Evolutionary conservation across 2,329 filamentous ascomycete genomes (phyloP).

Genomic region (Penicillium sp.): DNA sequence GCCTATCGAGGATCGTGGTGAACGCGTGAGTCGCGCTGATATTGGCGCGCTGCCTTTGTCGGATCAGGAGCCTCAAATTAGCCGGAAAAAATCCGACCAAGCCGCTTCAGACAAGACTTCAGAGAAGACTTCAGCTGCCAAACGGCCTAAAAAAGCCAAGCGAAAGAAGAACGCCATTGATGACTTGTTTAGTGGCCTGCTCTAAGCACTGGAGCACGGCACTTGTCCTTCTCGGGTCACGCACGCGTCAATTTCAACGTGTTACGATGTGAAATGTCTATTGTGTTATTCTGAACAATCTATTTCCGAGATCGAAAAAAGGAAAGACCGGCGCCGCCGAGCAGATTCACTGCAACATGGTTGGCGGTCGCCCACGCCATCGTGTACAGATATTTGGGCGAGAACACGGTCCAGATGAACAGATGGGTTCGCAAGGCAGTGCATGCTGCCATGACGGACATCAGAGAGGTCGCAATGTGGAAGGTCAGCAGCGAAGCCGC

Average conservation of each 20-base stretch:
- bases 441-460: conserved; percentile 86
- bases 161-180: conserved; percentile 69
- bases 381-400: conserved; percentile 90
- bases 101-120: conserved; percentile 11
- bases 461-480: conserved; percentile 66
- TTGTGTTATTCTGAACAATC: neutral
- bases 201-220: conserved; percentile 26
- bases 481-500: conserved; percentile 67
- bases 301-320: conserved; percentile 11
- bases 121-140: conserved; percentile 2
- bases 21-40: conserved; percentile 24
- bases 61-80: neutral
- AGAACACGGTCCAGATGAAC: conserved; percentile 99
- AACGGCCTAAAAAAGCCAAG: conserved; percentile 41
- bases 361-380: conserved; percentile 85
- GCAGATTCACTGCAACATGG: conserved; percentile 73
- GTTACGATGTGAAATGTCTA: neutral
- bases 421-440: conserved; percentile 81
- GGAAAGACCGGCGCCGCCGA: conserved; percentile 48
- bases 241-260: neutral
- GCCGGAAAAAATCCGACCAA: conserved; percentile 4
- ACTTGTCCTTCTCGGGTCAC: neutral
- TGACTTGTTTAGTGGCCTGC: conserved; percentile 66
- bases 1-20: conserved; percentile 27
- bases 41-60: neutral